These are phyloP conservation scores for Halophytophthora batemanensis DNA, from an alignment of 352 stramenopile species.

Conservation along the genomic window DNA sequence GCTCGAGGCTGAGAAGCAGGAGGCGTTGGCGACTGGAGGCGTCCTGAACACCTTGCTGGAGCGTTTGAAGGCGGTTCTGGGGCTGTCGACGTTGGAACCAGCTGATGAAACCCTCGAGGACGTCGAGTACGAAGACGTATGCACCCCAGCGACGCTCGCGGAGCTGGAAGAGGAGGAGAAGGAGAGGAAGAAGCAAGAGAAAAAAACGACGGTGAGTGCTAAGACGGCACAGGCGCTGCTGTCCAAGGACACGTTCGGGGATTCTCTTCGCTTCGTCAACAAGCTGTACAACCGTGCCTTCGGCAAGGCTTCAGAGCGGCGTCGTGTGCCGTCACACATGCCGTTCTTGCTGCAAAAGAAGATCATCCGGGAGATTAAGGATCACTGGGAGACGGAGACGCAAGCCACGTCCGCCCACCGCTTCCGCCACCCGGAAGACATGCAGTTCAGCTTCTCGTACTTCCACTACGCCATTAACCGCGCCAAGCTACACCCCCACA, in stretches of 20 bases:
- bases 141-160: constrained; percentile 14
- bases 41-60: constrained; percentile 16
- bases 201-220: constrained; percentile 19
- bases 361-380: constrained; percentile 89
- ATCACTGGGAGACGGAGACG: constrained; percentile 67
- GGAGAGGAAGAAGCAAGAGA: not conserved
- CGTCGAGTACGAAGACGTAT: constrained; percentile 74
- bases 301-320: constrained; percentile 60
- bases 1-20: constrained; percentile 20
- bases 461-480: constrained; percentile 93
- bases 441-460: constrained; percentile 96
- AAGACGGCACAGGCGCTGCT: constrained; percentile 45
- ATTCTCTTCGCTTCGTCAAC: constrained; percentile 92
- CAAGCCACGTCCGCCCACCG: constrained; percentile 80
- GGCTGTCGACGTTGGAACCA: constrained; percentile 38
- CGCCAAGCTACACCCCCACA: constrained; percentile 72
- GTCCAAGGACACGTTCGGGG: constrained; percentile 90
- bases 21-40: constrained; percentile 13
- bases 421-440: constrained; percentile 90
- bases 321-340: constrained; percentile 94
- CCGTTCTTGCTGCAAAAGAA: constrained; percentile 91
- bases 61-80: constrained; percentile 30
- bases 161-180: constrained; percentile 1
- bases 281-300: constrained; percentile 90
- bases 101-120: constrained; percentile 50